Percentiles rank a stretch among this genome's conserved stretches.
Conservation (phyloP, 495 filamentous ascomycete species). For the Ramalina intermedia region DNA sequence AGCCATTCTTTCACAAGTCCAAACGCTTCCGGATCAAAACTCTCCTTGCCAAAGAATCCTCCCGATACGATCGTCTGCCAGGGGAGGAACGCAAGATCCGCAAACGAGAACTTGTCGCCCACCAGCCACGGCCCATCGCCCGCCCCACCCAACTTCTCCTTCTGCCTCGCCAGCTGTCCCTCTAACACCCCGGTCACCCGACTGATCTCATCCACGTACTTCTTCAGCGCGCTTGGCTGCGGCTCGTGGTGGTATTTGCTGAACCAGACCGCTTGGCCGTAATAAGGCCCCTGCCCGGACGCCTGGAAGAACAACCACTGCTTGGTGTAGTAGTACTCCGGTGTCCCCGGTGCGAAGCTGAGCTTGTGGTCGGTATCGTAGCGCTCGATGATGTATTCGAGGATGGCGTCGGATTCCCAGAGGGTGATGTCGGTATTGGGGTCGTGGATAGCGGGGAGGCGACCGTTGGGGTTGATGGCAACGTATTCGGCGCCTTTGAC, state of each 20-base stretch:
- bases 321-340: constrained; percentile 21
- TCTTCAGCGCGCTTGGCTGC: constrained; percentile 25
- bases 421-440: constrained; percentile 41
- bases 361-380: constrained; percentile 43
- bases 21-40: constrained; percentile 12
- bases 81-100: constrained; percentile 19
- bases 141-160: background rate
- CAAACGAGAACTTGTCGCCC: constrained; percentile 18
- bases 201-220: constrained; percentile 28
- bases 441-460: constrained; percentile 43
- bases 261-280: constrained; percentile 32
- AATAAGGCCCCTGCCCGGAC: constrained; percentile 34
- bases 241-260: constrained; percentile 23
- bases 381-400: constrained; percentile 44
- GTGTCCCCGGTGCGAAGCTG: constrained; percentile 26
- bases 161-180: constrained; percentile 6
- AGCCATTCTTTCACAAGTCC: constrained; percentile 21
- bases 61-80: constrained; percentile 14
- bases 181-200: constrained; percentile 30
- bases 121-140: constrained; percentile 16
- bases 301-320: constrained; percentile 34
- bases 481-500: constrained; percentile 35
- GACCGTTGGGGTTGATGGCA: constrained; percentile 50
- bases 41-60: constrained; percentile 3
- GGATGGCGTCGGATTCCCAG: constrained; percentile 51